These are phyloP conservation scores for Kodamaea laetipori DNA, from an alignment of 805 yeast genomes.

Conservation along the genomic window DNA sequence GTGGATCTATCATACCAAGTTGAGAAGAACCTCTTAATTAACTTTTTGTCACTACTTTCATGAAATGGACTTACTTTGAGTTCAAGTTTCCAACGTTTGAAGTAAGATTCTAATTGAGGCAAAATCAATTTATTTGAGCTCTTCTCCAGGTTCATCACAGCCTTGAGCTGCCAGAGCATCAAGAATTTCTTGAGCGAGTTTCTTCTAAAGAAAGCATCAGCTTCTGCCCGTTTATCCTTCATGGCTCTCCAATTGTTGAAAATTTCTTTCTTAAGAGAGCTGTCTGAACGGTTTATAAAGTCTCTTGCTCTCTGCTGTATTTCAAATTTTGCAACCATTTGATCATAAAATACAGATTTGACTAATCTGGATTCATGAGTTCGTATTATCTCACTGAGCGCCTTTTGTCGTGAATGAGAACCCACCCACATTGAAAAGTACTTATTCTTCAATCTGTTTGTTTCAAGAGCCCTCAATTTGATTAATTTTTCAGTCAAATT, in stretches of 20 bases:
- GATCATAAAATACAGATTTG: neutral
- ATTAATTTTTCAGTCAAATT: conserved; percentile 10
- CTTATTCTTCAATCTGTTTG: conserved; percentile 1
- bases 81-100: neutral
- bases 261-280: conserved; percentile 2
- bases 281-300: neutral
- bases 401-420: neutral
- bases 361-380: neutral
- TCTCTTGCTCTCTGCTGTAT: conserved; percentile 8
- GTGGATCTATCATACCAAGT: neutral
- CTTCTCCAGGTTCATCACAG: neutral
- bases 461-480: conserved; percentile 6
- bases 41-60: neutral
- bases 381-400: neutral
- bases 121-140: neutral
- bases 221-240: conserved; percentile 4
- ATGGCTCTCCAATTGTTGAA: conserved; percentile 4
- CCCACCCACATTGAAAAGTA: conserved; percentile 12
- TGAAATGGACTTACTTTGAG: neutral
- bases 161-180: conserved; percentile 1
- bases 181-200: neutral
- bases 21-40: neutral
- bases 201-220: conserved; percentile 5
- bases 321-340: conserved; percentile 6
- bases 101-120: neutral